Evolutionary conservation across 2,329 filamentous ascomycete genomes (phyloP).

Genomic region (Xylaria sp.): DNA sequence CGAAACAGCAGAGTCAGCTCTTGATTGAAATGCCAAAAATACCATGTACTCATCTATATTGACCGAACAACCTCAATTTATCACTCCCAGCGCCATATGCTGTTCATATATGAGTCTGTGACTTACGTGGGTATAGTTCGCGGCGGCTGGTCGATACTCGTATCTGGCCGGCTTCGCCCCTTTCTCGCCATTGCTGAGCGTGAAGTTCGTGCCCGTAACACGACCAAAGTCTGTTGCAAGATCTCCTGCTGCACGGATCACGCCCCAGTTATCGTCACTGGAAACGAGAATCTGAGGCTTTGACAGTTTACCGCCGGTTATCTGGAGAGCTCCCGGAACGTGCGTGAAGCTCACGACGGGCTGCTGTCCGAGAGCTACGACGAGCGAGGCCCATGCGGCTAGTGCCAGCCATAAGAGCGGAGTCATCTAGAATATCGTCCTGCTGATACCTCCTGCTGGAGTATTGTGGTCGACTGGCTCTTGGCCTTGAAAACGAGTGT

Average conservation of each 20-base stretch:
- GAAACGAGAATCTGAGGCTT: conserved; percentile 63
- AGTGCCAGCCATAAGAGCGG: conserved; percentile 27
- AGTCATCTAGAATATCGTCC: conserved; percentile 18
- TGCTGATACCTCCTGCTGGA: background rate
- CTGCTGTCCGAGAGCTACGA: conserved; percentile 46
- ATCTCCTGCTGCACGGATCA: conserved; percentile 74
- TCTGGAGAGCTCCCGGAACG: conserved; percentile 41
- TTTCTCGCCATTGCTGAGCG: conserved; percentile 62
- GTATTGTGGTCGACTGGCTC: background rate
- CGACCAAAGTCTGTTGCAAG: conserved; percentile 75
- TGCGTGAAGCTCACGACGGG: conserved; percentile 47
- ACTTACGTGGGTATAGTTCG: conserved; percentile 60
- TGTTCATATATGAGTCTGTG: background rate
- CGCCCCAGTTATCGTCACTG: conserved; percentile 72
- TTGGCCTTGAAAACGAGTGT: background rate
- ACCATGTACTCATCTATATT: background rate
- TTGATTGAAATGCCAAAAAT: background rate
- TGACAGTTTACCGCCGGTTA: conserved; percentile 44
- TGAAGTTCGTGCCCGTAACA: conserved; percentile 74
- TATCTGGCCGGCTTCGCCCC: conserved; percentile 54
- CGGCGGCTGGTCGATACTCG: conserved; percentile 56
- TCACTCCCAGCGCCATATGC: background rate
- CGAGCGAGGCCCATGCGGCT: conserved; percentile 32
- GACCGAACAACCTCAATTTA: no score
- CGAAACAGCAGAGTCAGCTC: background rate